These are phyloP conservation scores for Aurantiochytrium sp. DNA, from an alignment of 108 stramenopile species.

Conservation along the genomic window DNA sequence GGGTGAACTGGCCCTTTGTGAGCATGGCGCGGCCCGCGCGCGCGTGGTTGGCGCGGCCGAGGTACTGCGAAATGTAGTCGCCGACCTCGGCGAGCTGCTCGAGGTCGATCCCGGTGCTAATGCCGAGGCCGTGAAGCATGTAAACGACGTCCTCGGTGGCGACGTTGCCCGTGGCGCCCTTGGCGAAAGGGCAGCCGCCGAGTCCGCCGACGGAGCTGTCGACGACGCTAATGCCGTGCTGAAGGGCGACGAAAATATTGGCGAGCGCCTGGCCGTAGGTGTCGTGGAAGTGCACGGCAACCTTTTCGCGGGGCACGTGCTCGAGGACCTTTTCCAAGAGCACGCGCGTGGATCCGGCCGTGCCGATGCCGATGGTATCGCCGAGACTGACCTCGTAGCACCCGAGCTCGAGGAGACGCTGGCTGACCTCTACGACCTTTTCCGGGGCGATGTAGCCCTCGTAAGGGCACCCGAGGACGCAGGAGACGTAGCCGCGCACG, in stretches of 20 bases:
- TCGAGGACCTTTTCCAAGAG: slow-evolving; percentile 54
- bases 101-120: slow-evolving; percentile 66
- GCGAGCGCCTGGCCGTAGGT: slow-evolving; percentile 79
- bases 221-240: slow-evolving; percentile 63
- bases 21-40: slow-evolving; percentile 29
- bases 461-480: slow-evolving; percentile 81
- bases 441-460: slow-evolving; percentile 63
- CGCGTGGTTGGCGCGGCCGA: slow-evolving; percentile 33
- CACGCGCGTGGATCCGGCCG: slow-evolving; percentile 47
- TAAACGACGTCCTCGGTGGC: slow-evolving; percentile 89
- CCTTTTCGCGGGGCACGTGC: slow-evolving; percentile 34
- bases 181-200: slow-evolving; percentile 81
- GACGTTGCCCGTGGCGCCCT: slow-evolving; percentile 79
- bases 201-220: slow-evolving; percentile 78
- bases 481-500: slow-evolving; percentile 80
- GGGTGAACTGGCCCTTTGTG: background rate
- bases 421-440: slow-evolving; percentile 60
- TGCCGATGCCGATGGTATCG: slow-evolving; percentile 81
- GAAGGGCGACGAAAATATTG: slow-evolving; percentile 69
- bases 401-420: slow-evolving; percentile 68
- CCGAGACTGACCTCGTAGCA: slow-evolving; percentile 78
- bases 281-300: slow-evolving; percentile 85
- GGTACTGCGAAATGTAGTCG: slow-evolving; percentile 36
- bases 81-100: slow-evolving; percentile 47
- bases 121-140: slow-evolving; percentile 76